These are phyloP conservation scores for Dryas drummondii DNA, from an alignment of 306 rosid species.

Conservation along the genomic window DNA sequence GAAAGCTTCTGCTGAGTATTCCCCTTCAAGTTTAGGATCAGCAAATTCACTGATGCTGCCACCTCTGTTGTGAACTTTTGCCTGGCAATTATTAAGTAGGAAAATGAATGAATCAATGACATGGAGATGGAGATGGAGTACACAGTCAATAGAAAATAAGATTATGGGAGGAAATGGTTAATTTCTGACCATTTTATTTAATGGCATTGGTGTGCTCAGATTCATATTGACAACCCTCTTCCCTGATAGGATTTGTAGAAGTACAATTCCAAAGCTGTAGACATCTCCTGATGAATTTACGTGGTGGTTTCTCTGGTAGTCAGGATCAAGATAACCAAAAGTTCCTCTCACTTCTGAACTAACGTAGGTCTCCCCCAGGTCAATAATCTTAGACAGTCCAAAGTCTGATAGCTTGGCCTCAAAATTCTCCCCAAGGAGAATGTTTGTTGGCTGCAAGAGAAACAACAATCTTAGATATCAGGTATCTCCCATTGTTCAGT, in stretches of 20 bases:
- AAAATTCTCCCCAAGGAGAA: slow-evolving; percentile 57
- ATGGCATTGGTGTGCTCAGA: slow-evolving; percentile 51
- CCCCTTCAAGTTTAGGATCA: slow-evolving; percentile 54
- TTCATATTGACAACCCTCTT: slow-evolving; percentile 56
- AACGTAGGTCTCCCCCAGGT: slow-evolving; percentile 45
- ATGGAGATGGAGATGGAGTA: too few relatives aligned
- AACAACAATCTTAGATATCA: background rate
- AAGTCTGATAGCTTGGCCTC: slow-evolving; percentile 70
- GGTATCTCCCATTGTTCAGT: background rate
- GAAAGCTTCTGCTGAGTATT: slow-evolving; percentile 57
- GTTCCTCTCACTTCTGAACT: slow-evolving; percentile 73
- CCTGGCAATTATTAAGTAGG: slow-evolving; percentile 26
- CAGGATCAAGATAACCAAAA: slow-evolving; percentile 67
- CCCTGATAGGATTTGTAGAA: slow-evolving; percentile 65
- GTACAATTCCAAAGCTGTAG: slow-evolving; percentile 61
- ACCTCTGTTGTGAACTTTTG: slow-evolving; percentile 30
- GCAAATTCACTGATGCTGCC: slow-evolving; percentile 49
- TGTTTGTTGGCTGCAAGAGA: slow-evolving; percentile 58
- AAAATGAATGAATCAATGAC: slow-evolving; percentile 9
- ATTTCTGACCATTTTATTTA: slow-evolving; percentile 48
- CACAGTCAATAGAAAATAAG: background rate
- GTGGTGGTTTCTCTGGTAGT: slow-evolving; percentile 48
- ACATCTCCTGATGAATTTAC: slow-evolving; percentile 60
- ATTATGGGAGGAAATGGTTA: background rate
- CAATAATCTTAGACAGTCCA: slow-evolving; percentile 57